Base-by-base conservation (phyloP, 169 alveolate species). In the Eimeria sp. region DNA sequence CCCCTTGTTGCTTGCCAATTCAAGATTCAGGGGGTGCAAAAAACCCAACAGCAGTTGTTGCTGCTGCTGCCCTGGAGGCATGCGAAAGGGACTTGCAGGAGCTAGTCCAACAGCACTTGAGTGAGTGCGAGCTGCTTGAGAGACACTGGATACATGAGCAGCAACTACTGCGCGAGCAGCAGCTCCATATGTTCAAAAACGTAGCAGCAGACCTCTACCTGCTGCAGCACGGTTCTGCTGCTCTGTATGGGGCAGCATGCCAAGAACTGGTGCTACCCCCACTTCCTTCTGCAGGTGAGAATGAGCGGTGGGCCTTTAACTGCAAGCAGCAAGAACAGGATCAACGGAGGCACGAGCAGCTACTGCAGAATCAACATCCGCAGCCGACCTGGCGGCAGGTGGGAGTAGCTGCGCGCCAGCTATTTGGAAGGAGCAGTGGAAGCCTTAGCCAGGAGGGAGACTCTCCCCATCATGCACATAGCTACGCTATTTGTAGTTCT, bases 111-210 rank as follows among this genome's bases (percentile, higher is more conserved):
- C 96, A 92, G 75, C 96, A 92, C 57, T 86, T 92, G 72, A 92
- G 96, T 82, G 92, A 92, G 75, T 92, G 87, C 49, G 92, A 92
- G 45, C 86, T 92, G 96, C 76, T 92, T 34, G 96, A 80, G 75
- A 54, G 73, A 40, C 96, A 92, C 75, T 92, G 96, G 96, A 43
- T 34, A 30, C 92, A 84, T 34, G 92, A 92, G 65, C 87, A 57
- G 49, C 63, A 47, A 9, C 96, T 78, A 14, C 73, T 92, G 73
- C 70, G 65, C 49, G 67, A 80, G 84, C 96, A 92, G 86, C 87
- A 92, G 78, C 70, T 92, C 58, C 92, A 30, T 18, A 86, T 76
- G 67, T 92, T 92, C 86, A 92, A 92, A 75, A 78, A 92, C 54
- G 96, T 80, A 13, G 92, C 96, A 4, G 70, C 88, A 30, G 96